phyloP scores from a whole-genome alignment of 495 filamentous ascomycete genomes.

The Penicillium herquei region DNA sequence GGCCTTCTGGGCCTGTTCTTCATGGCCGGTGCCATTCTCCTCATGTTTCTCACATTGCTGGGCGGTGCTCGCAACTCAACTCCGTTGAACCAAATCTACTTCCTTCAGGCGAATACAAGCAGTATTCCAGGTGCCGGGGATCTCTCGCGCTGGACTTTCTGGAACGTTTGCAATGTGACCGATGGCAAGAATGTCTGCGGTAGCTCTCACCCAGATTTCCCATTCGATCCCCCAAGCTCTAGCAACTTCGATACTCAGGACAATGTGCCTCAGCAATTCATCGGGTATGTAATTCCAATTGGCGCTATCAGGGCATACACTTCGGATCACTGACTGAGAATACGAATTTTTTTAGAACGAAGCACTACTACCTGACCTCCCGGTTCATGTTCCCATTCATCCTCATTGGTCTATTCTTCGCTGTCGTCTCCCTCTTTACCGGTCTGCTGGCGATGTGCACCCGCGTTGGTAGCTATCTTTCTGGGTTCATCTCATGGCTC shows the following conservation, averaged over 20 bases:
- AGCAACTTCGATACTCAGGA: constrained; percentile 58
- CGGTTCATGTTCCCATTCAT: constrained; percentile 74
- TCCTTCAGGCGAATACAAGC: constrained; percentile 72
- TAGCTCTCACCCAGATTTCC: constrained; percentile 52
- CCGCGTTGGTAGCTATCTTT: constrained; percentile 58
- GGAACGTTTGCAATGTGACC: constrained; percentile 63
- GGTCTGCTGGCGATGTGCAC: constrained; percentile 62
- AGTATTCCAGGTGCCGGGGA: constrained; percentile 65
- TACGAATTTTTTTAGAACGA: constrained; percentile 35
- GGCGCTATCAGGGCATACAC: background rate
- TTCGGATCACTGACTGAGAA: background rate
- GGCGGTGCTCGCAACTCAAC: constrained; percentile 58
- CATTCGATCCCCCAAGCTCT: constrained; percentile 59
- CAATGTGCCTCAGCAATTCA: constrained; percentile 55
- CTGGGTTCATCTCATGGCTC: constrained; percentile 52
- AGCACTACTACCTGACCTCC: constrained; percentile 61
- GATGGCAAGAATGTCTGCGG: constrained; percentile 56
- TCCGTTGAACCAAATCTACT: constrained; percentile 75
- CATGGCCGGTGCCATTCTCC: constrained; percentile 66
- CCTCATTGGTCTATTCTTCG: constrained; percentile 67
- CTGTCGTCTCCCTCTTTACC: constrained; percentile 55
- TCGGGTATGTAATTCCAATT: constrained; percentile 43
- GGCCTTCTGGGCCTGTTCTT: constrained; percentile 69
- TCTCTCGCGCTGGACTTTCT: constrained; percentile 82
- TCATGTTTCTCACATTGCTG: constrained; percentile 80